These are phyloP conservation scores for Fusarium sp. DNA, from an alignment of 2,329 filamentous ascomycete genomes.

Conservation along the genomic window DNA sequence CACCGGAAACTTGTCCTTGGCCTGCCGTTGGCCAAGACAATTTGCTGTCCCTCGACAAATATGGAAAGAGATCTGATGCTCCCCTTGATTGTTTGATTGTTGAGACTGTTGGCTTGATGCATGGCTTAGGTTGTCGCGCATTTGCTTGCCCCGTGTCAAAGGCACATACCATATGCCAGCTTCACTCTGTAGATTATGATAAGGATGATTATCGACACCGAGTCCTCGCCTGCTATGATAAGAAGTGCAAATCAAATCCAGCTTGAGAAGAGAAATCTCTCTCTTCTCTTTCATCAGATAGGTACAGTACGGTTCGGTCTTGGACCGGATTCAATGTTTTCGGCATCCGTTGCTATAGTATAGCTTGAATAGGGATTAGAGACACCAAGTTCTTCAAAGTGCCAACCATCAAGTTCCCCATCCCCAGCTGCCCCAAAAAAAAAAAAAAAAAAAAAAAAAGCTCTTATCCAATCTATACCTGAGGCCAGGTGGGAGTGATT, in stretches of 20 bases:
- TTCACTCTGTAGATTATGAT: neutral
- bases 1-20: neutral
- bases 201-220: neutral
- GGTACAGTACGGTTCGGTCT: neutral
- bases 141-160: neutral
- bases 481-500: rapidly evolving
- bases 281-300: neutral
- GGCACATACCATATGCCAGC: neutral
- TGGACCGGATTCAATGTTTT: neutral
- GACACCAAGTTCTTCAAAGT: neutral
- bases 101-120: neutral
- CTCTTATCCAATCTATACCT: neutral
- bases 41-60: neutral
- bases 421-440: neutral
- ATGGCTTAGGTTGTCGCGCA: no score
- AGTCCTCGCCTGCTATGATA: neutral
- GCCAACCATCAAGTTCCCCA: neutral
- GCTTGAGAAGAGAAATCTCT: neutral
- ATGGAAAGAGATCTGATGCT: neutral
- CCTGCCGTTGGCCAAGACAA: neutral
- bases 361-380: neutral
- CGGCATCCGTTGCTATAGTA: neutral
- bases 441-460: neutral
- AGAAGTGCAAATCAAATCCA: neutral
- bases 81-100: neutral